Evolutionary conservation across 768 basidiomycete genomes (phyloP).

Genomic region (Panellus pusillus): DNA sequence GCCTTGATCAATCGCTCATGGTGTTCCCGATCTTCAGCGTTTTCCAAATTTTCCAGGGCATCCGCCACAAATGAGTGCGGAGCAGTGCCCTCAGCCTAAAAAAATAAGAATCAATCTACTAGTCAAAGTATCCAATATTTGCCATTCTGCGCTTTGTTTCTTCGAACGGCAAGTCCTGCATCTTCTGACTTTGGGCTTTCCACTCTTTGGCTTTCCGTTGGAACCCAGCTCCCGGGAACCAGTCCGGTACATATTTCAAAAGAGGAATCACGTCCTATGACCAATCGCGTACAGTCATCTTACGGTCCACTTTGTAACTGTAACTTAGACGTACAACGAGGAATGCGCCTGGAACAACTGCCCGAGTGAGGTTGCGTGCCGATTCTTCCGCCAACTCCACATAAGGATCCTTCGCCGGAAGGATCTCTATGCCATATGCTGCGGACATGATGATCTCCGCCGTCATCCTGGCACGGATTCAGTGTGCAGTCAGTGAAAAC

Average conservation of each 20-base stretch:
- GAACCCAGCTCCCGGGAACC: conserved; percentile 49
- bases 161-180: conserved; percentile 38
- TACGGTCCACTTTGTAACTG: not conserved
- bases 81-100: conserved; percentile 13
- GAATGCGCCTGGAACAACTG: conserved; percentile 42
- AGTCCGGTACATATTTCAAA: conserved; percentile 30
- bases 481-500: conserved; percentile 1
- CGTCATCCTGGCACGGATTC: conserved; percentile 32
- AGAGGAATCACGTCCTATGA: conserved; percentile 35
- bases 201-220: conserved; percentile 38
- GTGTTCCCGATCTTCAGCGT: conserved; percentile 4
- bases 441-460: conserved; percentile 41
- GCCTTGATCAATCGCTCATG: conserved; percentile 5
- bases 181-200: conserved; percentile 35
- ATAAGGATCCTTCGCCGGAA: conserved; percentile 42
- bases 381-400: conserved; percentile 42
- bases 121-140: not conserved
- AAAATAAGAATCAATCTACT: conserved; percentile 11
- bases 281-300: too few relatives aligned
- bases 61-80: conserved; percentile 9
- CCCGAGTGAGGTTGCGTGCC: conserved; percentile 31
- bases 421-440: conserved; percentile 47
- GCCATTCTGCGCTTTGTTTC: conserved; percentile 36
- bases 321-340: conserved; percentile 31
- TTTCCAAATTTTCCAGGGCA: not conserved